Base-by-base conservation (phyloP, 2,329 filamentous ascomycete genomes). In the Scedosporium aurantiacum region DNA sequence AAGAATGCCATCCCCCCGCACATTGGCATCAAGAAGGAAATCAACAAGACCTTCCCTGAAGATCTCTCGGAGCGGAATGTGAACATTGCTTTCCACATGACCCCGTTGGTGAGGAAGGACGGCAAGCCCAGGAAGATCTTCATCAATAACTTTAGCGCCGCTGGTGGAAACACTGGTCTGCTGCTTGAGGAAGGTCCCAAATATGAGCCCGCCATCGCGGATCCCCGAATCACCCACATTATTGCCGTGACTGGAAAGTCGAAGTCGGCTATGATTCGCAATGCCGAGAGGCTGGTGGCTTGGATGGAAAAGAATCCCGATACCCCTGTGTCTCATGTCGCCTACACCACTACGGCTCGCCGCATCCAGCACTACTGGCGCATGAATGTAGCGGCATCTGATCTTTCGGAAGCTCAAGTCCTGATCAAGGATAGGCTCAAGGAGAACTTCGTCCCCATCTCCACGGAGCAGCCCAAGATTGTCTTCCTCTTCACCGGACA, bases 101-200 rank as follows among this genome's bases (percentile, higher is more conserved):
- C 79, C 0, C 76, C 78, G 0, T 82, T 82, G 71, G 67, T 67
- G 63, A 76, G 83, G 58, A 73, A 71, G 32, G 74, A 81, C 57
- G 76, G 75, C 21, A 76, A 76, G 67, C 77, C 76, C 2, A 74
- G 79, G 28, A 72, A 75, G 4, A 73, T 81, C 7, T 82, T 82
- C 63, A 71, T 88, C 64, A 90, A 90, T 74, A 88, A 88, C 73
- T 89, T 88, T 68, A 83, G 82, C 64, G 87, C 87, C 5, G 85
- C 87, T 60, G 87, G 87, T 65, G 87, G 87, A 40, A 90, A 90
- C 71, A 88, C 86, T 1, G 82, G 84, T 16, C 70, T 89, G 25
- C 70, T 90, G 5, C 67, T 90, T 1, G 83, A 89, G 67, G 86
- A 89, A 64, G 82, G 76, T 0, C 83, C 83, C 59, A 68, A 76